Evolutionary conservation across 192 early-diverging fungal genomes (phyloP).

Genomic region (Paraglomus brasilianum): DNA sequence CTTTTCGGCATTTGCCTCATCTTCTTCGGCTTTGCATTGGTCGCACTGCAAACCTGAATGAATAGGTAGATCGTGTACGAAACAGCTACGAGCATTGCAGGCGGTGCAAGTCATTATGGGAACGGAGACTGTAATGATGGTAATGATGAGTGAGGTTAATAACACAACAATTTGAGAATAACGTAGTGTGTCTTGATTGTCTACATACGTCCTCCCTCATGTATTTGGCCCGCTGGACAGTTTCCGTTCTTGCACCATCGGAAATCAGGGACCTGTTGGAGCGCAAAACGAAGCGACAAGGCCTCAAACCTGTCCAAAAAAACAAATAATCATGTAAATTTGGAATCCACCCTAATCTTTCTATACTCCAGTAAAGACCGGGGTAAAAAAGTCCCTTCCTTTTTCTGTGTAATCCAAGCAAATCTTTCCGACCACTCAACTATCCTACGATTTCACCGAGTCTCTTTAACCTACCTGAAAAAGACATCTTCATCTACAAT

Average conservation of each 20-base stretch:
- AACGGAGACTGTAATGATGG: background rate
- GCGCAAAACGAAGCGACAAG: background rate
- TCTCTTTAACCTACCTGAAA: too few relatives aligned
- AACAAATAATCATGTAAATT: too few relatives aligned
- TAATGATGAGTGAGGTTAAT: background rate
- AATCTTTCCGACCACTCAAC: too few relatives aligned
- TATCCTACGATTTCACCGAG: too few relatives aligned
- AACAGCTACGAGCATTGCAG: conserved; percentile 8
- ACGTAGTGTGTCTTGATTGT: background rate
- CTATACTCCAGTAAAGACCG: too few relatives aligned
- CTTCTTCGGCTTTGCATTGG: background rate
- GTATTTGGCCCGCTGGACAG: conserved; percentile 28
- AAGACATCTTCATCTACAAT: too few relatives aligned
- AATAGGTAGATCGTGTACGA: conserved; percentile 16
- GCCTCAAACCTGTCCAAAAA: conserved; percentile 7
- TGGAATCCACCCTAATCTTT: too few relatives aligned
- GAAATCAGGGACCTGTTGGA: conserved; percentile 8
- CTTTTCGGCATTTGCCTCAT: background rate
- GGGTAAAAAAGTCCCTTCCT: too few relatives aligned
- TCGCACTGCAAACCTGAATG: background rate
- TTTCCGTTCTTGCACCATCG: conserved; percentile 24
- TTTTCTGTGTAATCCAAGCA: too few relatives aligned
- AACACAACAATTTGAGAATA: background rate
- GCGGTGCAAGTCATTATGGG: conserved; percentile 27
- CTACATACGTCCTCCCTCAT: conserved; percentile 2